phyloP scores from a whole-genome alignment of 257 asterid species.

The Agastache rugosa region DNA sequence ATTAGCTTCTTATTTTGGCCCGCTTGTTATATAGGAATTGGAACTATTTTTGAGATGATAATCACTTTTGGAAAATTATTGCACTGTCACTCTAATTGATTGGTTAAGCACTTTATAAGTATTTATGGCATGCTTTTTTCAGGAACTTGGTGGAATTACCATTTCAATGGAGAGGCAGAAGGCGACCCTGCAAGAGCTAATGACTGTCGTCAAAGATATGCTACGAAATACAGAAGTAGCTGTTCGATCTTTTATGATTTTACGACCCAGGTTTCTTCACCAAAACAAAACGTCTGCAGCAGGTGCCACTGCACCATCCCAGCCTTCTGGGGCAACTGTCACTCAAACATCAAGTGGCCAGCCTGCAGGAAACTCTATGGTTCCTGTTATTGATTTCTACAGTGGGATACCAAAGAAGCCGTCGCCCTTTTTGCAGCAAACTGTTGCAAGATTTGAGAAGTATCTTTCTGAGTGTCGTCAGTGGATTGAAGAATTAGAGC shows the following conservation, averaged over 20 bases:
- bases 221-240: constrained; percentile 89
- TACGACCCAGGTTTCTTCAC: constrained; percentile 84
- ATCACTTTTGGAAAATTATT: constrained; percentile 8
- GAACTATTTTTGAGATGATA: background rate
- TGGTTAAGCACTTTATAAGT: background rate
- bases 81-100: background rate
- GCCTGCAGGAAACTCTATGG: constrained; percentile 60
- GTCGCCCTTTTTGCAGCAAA: constrained; percentile 86
- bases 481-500: constrained; percentile 97
- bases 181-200: constrained; percentile 77
- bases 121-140: constrained; percentile 26
- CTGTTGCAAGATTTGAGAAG: constrained; percentile 92
- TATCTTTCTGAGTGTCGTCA: constrained; percentile 82
- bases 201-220: constrained; percentile 83
- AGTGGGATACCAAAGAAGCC: constrained; percentile 94
- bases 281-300: constrained; percentile 58
- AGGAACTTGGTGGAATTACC: constrained; percentile 94
- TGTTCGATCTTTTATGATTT: constrained; percentile 91
- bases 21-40: background rate
- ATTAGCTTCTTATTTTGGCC: background rate
- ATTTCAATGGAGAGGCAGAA: constrained; percentile 86
- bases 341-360: constrained; percentile 64
- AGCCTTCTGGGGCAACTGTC: constrained; percentile 61
- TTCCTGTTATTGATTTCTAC: constrained; percentile 81
- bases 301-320: constrained; percentile 62